phyloP scores from a whole-genome alignment of 2,329 filamentous ascomycete genomes.

The Ceratocystiopsis sp. region DNA sequence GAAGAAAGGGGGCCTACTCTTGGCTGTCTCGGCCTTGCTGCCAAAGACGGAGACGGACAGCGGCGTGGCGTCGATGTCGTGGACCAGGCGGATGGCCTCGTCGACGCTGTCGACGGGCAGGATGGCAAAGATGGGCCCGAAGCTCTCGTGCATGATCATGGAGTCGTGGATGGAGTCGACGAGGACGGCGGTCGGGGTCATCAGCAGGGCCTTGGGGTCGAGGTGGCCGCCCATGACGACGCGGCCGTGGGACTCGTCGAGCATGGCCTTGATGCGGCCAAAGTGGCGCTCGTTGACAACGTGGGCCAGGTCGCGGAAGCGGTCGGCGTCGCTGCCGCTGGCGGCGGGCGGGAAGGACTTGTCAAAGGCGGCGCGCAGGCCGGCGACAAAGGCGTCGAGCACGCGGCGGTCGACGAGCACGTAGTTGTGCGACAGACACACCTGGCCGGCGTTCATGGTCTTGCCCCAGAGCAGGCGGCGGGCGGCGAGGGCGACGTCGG shows the following conservation, averaged over 20 bases:
- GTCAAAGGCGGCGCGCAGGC: constrained; percentile 52
- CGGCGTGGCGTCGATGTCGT: constrained; percentile 67
- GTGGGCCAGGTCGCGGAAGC: constrained; percentile 45
- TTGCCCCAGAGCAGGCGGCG: constrained; percentile 81
- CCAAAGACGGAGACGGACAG: constrained; percentile 77
- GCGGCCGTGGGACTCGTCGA: constrained; percentile 69
- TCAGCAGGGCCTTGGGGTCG: constrained; percentile 65
- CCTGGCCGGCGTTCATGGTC: constrained; percentile 69
- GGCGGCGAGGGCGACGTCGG: constrained; percentile 65
- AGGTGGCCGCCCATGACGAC: constrained; percentile 75
- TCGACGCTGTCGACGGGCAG: constrained; percentile 65
- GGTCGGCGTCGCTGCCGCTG: constrained; percentile 22
- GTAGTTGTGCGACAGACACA: constrained; percentile 90
- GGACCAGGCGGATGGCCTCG: constrained; percentile 68
- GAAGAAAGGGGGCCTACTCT: constrained; percentile 28
- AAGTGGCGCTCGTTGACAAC: constrained; percentile 73
- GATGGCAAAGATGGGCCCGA: constrained; percentile 82
- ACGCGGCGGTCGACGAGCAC: constrained; percentile 64
- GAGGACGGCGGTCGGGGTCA: constrained; percentile 84
- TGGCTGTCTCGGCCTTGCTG: constrained; percentile 57
- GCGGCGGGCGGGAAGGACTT: constrained; percentile 69
- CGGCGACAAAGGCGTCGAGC: constrained; percentile 52
- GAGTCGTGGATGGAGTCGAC: constrained; percentile 60
- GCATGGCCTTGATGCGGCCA: constrained; percentile 70
- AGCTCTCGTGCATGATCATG: constrained; percentile 70